Evolutionary conservation across 768 basidiomycete species (phyloP).

Genomic region (Pleurotus pulmonarius): DNA sequence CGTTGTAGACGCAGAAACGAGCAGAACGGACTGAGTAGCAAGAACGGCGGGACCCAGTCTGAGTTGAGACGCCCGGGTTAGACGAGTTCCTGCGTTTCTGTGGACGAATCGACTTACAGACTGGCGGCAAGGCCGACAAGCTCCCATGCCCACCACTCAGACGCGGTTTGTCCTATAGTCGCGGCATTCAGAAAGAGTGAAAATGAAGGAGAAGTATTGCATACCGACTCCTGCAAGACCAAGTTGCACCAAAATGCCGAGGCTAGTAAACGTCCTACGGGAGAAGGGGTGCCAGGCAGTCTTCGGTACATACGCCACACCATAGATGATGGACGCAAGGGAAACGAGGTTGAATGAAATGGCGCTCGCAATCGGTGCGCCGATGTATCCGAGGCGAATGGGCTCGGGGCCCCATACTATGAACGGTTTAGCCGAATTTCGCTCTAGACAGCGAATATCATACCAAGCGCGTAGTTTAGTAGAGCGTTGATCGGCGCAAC

Average conservation of each 20-base stretch:
- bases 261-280: conserved; percentile 57
- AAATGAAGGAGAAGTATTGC: conserved; percentile 13
- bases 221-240: conserved; percentile 79
- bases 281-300: conserved; percentile 84
- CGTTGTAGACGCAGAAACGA: conserved; percentile 69
- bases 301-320: conserved; percentile 52
- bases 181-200: background rate
- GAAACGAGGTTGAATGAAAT: conserved; percentile 87
- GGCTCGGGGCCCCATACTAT: conserved; percentile 82
- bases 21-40: conserved; percentile 85
- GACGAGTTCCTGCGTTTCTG: too few species aligned
- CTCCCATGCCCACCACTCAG: conserved; percentile 99
- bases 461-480: conserved; percentile 84
- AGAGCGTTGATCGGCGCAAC: conserved; percentile 84
- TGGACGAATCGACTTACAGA: conserved; percentile 25
- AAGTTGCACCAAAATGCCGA: conserved; percentile 67
- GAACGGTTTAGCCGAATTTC: background rate
- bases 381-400: conserved; percentile 83
- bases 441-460: background rate
- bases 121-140: conserved; percentile 59
- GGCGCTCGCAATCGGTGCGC: conserved; percentile 88
- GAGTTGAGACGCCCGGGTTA: background rate
- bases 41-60: conserved; percentile 78
- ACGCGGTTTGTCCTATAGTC: conserved; percentile 63
- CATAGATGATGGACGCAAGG: conserved; percentile 58